These are phyloP conservation scores for Corchorus capsularis DNA, from an alignment of 345 rosid species.

Conservation along the genomic window DNA sequence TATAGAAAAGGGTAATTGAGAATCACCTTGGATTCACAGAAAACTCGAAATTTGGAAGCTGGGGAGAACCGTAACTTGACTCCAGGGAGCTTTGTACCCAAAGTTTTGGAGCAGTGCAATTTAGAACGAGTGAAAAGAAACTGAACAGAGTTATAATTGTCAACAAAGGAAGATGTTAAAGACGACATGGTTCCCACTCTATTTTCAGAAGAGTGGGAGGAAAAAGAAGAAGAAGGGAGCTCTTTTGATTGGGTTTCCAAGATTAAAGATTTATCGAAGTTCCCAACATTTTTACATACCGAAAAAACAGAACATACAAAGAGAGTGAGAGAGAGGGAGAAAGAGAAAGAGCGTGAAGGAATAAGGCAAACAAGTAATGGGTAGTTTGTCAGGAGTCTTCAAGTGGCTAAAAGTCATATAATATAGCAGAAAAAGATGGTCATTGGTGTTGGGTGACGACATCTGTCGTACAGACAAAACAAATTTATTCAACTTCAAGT, in stretches of 20 bases:
- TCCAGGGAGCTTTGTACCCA: background rate
- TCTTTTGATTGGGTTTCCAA: background rate
- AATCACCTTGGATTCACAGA: conserved; percentile 44
- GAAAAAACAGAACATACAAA: background rate
- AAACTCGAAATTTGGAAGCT: conserved; percentile 30
- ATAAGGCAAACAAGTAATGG: background rate
- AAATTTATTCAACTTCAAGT: no score
- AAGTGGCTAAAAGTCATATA: no score
- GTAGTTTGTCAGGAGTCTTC: background rate
- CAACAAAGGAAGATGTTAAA: background rate
- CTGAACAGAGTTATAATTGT: background rate
- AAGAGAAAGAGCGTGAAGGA: background rate
- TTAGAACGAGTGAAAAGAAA: conserved; percentile 7
- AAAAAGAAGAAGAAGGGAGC: background rate
- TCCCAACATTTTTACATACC: background rate
- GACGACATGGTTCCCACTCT: conserved; percentile 19
- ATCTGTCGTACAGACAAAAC: no score
- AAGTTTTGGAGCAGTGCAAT: conserved; percentile 5
- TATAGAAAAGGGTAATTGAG: background rate
- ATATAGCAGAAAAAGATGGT: no score
- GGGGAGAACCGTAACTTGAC: conserved; percentile 16
- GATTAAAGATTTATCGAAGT: background rate
- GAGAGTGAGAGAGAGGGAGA: background rate
- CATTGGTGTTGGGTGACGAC: no score
- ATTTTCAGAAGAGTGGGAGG: background rate